Conservation (phyloP, 805 yeast species). For the Lachancea quebecensis region DNA sequence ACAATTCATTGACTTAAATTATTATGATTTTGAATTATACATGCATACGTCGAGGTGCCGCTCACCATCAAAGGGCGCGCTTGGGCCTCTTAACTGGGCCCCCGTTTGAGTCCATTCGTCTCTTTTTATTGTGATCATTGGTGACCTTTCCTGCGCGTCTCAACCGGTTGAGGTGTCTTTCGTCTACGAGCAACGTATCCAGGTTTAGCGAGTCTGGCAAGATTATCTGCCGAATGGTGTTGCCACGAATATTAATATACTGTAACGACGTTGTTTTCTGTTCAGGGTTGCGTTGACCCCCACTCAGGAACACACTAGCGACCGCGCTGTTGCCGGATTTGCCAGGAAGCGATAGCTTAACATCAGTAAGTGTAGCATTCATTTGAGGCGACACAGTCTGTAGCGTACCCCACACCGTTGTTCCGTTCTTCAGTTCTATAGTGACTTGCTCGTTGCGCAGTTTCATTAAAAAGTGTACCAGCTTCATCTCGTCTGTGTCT, state of each 20-base stretch:
- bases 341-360: conserved; percentile 57
- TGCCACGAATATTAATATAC: conserved; percentile 81
- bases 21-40: background rate
- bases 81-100: conserved; percentile 28
- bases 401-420: conserved; percentile 75
- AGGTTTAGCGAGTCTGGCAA: conserved; percentile 82
- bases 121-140: conserved; percentile 20
- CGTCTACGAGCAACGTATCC: conserved; percentile 51
- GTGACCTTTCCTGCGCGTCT: conserved; percentile 25
- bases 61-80: conserved; percentile 25
- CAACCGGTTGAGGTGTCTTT: conserved; percentile 22
- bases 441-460: conserved; percentile 80
- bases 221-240: conserved; percentile 73
- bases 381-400: conserved; percentile 82
- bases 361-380: conserved; percentile 79
- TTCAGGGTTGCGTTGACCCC: conserved; percentile 29
- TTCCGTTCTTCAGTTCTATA: conserved; percentile 87
- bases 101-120: conserved; percentile 20
- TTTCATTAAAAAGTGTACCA: conserved; percentile 63
- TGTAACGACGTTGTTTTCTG: conserved; percentile 60
- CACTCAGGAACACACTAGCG: conserved; percentile 21
- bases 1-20: background rate
- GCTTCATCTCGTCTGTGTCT: conserved; percentile 20
- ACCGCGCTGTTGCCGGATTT: conserved; percentile 16
- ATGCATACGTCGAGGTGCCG: background rate